Percentiles rank a stretch among this genome's conserved stretches.
Evolutionary conservation across 1,284 basidiomycete genomes (phyloP).

Genomic region (Kwoniella shivajii): DNA sequence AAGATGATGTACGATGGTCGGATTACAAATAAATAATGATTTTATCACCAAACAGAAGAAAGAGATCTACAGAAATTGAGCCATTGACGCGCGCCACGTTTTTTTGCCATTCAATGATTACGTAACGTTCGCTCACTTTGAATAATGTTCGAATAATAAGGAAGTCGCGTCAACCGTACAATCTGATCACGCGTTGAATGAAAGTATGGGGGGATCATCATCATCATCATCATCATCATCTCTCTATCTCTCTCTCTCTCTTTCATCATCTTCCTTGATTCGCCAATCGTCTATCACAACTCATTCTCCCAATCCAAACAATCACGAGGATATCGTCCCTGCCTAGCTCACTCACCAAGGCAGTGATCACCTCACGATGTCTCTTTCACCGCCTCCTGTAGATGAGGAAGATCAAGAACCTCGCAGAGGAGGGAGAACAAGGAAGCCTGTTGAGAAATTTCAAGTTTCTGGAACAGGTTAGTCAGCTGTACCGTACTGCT

Average conservation of each 20-base stretch:
- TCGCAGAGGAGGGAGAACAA: slow-evolving; percentile 38
- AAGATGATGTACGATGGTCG: no score
- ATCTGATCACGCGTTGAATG: neutral
- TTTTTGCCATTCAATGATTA: no score
- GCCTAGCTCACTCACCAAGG: neutral
- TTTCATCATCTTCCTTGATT: slow-evolving; percentile 3
- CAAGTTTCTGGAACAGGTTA: slow-evolving; percentile 24
- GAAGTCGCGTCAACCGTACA: slow-evolving; percentile 18
- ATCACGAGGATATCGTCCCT: neutral
- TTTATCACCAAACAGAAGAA: no score
- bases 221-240: neutral
- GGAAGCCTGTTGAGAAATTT: slow-evolving; percentile 43
- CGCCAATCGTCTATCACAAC: neutral
- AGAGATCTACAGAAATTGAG: no score
- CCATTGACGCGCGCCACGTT: no score
- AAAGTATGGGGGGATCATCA: neutral
- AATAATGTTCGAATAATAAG: no score
- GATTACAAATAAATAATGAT: neutral
- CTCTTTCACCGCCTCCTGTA: slow-evolving; percentile 13
- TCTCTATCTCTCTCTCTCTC: neutral
- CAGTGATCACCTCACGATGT: slow-evolving; percentile 19
- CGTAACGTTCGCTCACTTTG: no score
- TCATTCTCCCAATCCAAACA: neutral
- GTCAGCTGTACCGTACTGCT: neutral
- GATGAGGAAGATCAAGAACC: slow-evolving; percentile 30